Evolutionary conservation across 2,329 filamentous ascomycete genomes (phyloP), one percentile per base, ranked within the genome.

Genomic region (Fusarium decemcellulare): DNA sequence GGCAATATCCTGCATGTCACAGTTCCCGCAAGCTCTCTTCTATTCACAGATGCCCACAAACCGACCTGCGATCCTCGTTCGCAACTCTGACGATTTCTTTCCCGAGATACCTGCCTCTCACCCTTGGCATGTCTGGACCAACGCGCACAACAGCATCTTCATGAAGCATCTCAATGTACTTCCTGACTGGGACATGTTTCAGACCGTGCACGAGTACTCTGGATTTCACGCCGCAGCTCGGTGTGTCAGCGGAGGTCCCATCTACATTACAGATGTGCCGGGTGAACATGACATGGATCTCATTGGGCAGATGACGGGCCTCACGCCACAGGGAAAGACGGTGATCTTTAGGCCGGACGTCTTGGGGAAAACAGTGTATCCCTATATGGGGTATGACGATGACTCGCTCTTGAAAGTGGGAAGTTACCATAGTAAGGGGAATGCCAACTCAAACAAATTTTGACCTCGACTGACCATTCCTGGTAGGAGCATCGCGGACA

Each of bases 61-160:
- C 76, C 90, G 90, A 52, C 93, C 93, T 0, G 84, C 89, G 0
- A 85, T 97, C 27, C 84, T 95, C 0, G 87, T 94, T 16, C 92
- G 96, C 48, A 98, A 97, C 80, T 97, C 93, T 1, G 95, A 91
- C 68, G 93, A 98, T 80, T 99, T 95, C 84, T 98, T 97, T 79
- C 96, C 96, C 0, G 89, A 94, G 46, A 87, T 94, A 5, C 88
- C 91, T 0, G 87, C 89, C 0, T 94, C 92, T 8, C 96, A 99
- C 67, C 89, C 95, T 0, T 99, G 96, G 95, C 96, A 99, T 78
- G 87, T 98, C 37, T 99, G 97, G 85, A 90, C 92, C 68, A 99
- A 98, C 76, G 95, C 95, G 0, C 93, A 98, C 80, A 98, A 97
- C 77, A 86, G 89, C 34, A 84, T 98, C 1, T 84, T 98, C 14